Evolutionary conservation across 192 early-diverging fungal species (phyloP), one percentile per base, ranked within the genome.

Genomic region (Gigaspora rosea): DNA sequence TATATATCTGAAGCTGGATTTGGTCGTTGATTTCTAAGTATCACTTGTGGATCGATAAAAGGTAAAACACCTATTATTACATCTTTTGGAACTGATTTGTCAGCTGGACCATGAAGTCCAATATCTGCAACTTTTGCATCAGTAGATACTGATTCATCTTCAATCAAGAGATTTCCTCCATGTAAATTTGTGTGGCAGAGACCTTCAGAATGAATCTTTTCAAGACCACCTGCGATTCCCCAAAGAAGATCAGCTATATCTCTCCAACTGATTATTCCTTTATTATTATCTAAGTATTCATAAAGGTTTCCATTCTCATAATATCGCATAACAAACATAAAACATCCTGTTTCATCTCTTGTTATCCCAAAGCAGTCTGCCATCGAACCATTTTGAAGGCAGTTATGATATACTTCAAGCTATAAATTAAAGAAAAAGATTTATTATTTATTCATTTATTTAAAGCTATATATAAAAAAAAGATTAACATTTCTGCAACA

Each of bases 321-420:
- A 71, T 54, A 71, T 18, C 32, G 13, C 70, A 71, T 71, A 33
- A 71, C 51, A 13, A 71, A 18, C 51, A 54, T 54, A 56, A 52
- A 71, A 54, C 18, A 15, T 36, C 27, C 20, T 32, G 48, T 71
- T 15, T 33, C 13, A 71, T 71, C 70, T 51, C 51, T 18, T 2
- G 70, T 71, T 18, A 71, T n/a, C 1, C 70, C 70, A 71, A 54
- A 56, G 20, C n/a, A 56, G 16, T 51, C 46, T 2, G 48, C 48
- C 50, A 27, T 9, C 8, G 12, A 36, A 3, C 36, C 32, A 16
- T 18, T 54, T 71, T 56, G 48, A 48, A 46, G 18, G 18, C 33
- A 41, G n/a, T 13, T 49, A 16, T 35, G 49, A 56, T 51, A 54
- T 56, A 27, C 32, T 27, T 15, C 50, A 51, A 47, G 9, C 46